Conservation (phyloP, 345 rosid species). For the Rhodamnia argentea region DNA sequence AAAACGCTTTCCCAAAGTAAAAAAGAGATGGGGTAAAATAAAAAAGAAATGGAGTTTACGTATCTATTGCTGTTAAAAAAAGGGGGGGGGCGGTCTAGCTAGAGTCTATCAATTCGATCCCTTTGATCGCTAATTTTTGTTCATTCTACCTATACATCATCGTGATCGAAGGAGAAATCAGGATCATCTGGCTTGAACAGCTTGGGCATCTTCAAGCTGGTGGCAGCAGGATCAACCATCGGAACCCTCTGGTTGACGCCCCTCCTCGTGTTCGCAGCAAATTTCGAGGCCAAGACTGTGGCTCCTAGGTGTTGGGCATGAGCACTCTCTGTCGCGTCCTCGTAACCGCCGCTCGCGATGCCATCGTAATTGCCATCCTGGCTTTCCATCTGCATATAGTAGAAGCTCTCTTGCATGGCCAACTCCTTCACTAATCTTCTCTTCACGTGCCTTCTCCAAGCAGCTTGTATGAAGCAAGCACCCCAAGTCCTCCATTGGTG, state of each 20-base stretch:
- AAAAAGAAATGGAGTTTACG: neutral
- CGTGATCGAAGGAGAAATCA: conserved; percentile 24
- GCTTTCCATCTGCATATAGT: conserved; percentile 11
- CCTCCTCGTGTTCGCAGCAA: conserved; percentile 56
- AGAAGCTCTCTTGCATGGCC: conserved; percentile 27
- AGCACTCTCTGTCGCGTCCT: conserved; percentile 9
- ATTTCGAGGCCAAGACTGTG: conserved; percentile 57
- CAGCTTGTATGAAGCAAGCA: conserved; percentile 70
- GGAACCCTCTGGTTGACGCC: conserved; percentile 26
- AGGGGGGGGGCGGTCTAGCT: neutral
- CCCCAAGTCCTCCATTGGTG: conserved; percentile 97
- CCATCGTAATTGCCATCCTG: conserved; percentile 19
- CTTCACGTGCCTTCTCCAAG: conserved; percentile 70
- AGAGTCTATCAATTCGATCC: neutral
- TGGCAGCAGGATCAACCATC: conserved; percentile 27
- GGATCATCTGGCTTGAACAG: conserved; percentile 75
- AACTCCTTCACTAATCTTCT: conserved; percentile 53
- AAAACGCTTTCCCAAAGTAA: neutral
- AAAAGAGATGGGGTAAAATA: neutral
- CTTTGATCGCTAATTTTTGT: neutral
- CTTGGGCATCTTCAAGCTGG: conserved; percentile 63
- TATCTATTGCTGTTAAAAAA: neutral
- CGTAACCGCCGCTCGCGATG: conserved; percentile 1
- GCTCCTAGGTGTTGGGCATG: conserved; percentile 41
- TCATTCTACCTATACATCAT: neutral